Base-by-base conservation (phyloP, 768 basidiomycete species). In the Mycena sanguinolenta region DNA sequence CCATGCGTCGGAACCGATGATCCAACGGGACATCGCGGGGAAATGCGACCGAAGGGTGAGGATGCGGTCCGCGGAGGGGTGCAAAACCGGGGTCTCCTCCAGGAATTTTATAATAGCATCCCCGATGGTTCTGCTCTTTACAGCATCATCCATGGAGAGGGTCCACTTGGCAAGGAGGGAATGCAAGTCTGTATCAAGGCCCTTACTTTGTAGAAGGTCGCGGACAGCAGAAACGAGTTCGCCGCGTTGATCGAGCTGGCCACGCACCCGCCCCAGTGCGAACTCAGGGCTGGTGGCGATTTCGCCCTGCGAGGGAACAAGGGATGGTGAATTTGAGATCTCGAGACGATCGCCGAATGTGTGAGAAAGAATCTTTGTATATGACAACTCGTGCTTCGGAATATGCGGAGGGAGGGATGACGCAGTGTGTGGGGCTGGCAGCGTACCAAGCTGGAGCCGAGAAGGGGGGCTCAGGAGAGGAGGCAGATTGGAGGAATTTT, bases 1-100 rank as follows among this genome's bases (percentile, higher is more conserved):
- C 98, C 98, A 99, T 0, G 95, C 94, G 78, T 99, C 98, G 23
- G 97, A 98, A 23, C 97, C 96, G 74, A 99, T 93, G 80, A 99
- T 99, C 98, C 98, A 99, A 67, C 94, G 87, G 9, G 95, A 96
- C 42, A 84, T 84, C 10, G 90, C 83, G 49, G 88, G 83, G 74
- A 98, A 89, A 73, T 91, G 88, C 23, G 88, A 81, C 46, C 86
- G 86, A 14, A 93, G 83, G 19, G 86, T 76, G 42, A 95, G 85
- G 53, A 95, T 86, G 32, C 85, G 85, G 46, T 89, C 81, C 6
- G 87, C 89, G 12, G 86, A 80, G 6, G 86, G 79, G 67, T 86
- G 83, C 10, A 79, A 69, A 21, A 82, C 73, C 1, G 84, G 68
- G 3, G 79, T 65, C 21, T 83, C 82, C 73, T 88, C 83, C 16